Evolutionary conservation across 2,329 filamentous ascomycete genomes (phyloP).

Genomic region (Botrytis aclada): DNA sequence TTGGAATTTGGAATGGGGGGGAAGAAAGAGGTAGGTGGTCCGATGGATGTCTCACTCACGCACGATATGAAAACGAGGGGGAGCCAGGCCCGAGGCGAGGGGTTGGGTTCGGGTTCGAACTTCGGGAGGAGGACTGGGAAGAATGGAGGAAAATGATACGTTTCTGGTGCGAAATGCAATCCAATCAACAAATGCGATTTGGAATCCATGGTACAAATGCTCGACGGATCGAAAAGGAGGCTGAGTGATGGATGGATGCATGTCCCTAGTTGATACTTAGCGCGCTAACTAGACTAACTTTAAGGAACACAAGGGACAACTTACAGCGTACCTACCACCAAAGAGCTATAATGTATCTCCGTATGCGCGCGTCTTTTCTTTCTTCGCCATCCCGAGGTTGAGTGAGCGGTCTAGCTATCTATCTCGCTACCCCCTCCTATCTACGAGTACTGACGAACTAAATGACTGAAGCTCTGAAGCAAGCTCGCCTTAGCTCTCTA

Average conservation of each 20-base stretch:
- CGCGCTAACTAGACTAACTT: neutral
- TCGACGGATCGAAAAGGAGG: neutral
- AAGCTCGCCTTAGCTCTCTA: neutral
- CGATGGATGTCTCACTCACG: constrained; percentile 4
- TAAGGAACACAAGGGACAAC: too few relatives aligned
- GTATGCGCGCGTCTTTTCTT: neutral
- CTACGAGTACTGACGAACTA: too few relatives aligned
- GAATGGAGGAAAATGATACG: neutral
- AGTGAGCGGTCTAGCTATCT: neutral
- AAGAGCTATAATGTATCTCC: neutral
- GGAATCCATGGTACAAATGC: neutral
- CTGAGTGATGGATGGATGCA: too few relatives aligned
- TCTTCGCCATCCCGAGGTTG: neutral
- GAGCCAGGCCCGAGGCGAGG: neutral
- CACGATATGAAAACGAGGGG: neutral
- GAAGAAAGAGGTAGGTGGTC: too few relatives aligned
- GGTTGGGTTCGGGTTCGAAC: too few relatives aligned
- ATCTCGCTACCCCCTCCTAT: too few relatives aligned
- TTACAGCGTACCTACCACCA: neutral
- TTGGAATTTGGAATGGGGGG: neutral
- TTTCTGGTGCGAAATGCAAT: too few relatives aligned
- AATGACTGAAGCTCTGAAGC: neutral
- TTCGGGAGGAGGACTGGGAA: neutral
- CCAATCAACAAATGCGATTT: neutral
- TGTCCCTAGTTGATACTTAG: neutral